These are phyloP conservation scores for Inga leiocalycina DNA, from an alignment of 306 rosid genomes.

Conservation along the genomic window DNA sequence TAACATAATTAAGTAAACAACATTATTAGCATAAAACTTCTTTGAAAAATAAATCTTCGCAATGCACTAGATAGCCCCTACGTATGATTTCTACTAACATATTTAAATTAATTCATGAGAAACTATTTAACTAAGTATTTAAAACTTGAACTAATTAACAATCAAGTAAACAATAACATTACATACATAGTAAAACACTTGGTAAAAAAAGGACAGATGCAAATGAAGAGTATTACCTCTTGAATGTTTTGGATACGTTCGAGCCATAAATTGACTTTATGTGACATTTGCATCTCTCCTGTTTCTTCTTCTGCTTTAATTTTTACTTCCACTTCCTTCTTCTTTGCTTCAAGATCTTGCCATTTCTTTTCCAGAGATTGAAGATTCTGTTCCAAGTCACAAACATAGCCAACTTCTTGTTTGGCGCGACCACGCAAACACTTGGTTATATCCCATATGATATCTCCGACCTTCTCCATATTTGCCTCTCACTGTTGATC, in stretches of 20 bases:
- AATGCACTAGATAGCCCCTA: too few species aligned
- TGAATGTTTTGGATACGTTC: not conserved
- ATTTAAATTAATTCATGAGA: too few species aligned
- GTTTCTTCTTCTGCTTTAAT: not conserved
- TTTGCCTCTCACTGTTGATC: not conserved
- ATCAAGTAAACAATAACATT: too few species aligned
- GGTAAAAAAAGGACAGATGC: too few species aligned
- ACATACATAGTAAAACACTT: too few species aligned
- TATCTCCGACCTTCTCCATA: constrained; percentile 27
- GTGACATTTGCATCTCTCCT: not conserved
- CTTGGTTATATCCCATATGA: not conserved
- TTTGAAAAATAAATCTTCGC: too few species aligned
- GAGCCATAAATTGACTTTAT: not conserved
- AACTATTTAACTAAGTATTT: too few species aligned
- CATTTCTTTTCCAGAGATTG: not conserved
- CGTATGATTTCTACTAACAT: too few species aligned
- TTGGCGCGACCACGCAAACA: too few species aligned
- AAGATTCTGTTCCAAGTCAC: not conserved
- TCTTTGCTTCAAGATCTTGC: not conserved
- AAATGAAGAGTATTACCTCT: not conserved
- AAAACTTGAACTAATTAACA: too few species aligned
- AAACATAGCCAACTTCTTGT: not conserved
- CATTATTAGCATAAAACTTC: too few species aligned
- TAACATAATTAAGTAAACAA: too few species aligned
- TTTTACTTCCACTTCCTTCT: not conserved